phyloP scores from a whole-genome alignment of 768 basidiomycete species.

The Pholiota conissans region DNA sequence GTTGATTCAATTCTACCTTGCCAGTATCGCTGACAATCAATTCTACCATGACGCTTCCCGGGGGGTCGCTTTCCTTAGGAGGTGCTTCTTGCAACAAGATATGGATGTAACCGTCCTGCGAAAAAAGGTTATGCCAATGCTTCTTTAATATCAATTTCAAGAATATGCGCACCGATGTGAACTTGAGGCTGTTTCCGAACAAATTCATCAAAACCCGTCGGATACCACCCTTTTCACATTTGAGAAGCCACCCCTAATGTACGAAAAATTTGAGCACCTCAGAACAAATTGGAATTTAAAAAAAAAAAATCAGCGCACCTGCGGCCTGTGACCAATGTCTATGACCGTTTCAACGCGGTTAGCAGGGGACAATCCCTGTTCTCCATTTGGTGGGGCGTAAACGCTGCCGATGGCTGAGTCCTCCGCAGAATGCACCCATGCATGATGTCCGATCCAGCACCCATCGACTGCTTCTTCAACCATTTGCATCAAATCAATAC shows the following conservation, averaged over 20 bases:
- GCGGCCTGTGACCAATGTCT: conserved; percentile 73
- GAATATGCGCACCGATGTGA: conserved; percentile 63
- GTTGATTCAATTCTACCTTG: too few species aligned
- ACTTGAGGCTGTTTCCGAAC: conserved; percentile 92
- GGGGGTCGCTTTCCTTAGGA: conserved; percentile 47
- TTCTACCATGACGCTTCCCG: conserved; percentile 72
- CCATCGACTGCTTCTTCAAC: conserved; percentile 91
- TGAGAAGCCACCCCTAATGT: conserved; percentile 77
- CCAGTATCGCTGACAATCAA: conserved; percentile 87
- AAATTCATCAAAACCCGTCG: conserved; percentile 92
- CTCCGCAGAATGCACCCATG: conserved; percentile 65
- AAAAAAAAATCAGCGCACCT: conserved; percentile 42
- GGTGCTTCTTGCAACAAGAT: conserved; percentile 78
- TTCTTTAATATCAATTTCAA: neutral
- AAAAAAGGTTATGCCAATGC: conserved; percentile 3
- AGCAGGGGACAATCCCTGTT: conserved; percentile 41
- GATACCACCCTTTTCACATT: conserved; percentile 91
- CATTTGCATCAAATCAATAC: conserved; percentile 77
- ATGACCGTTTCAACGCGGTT: conserved; percentile 80
- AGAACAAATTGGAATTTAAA: too few species aligned
- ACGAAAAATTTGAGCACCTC: too few species aligned
- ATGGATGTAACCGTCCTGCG: conserved; percentile 83
- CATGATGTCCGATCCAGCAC: conserved; percentile 91
- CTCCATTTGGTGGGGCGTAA: conserved; percentile 80
- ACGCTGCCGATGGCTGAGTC: conserved; percentile 89